These are phyloP conservation scores for Pythium plurisporium DNA, from an alignment of 352 stramenopile species.

Conservation along the genomic window DNA sequence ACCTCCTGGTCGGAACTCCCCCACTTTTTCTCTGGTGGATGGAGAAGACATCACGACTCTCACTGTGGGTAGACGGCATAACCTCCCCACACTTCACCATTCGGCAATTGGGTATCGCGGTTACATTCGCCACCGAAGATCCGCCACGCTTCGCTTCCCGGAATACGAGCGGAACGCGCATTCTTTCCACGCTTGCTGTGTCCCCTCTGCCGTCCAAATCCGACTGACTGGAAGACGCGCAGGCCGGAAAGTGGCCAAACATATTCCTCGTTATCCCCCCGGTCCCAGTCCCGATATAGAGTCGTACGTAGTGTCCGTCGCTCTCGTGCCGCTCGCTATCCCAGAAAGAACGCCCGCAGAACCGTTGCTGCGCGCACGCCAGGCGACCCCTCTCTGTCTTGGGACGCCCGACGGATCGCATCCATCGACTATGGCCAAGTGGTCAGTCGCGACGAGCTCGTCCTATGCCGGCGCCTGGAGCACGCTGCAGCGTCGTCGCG, in stretches of 20 bases:
- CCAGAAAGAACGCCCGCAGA: no score
- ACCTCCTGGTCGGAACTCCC: no score
- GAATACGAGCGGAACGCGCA: slow-evolving; percentile 16
- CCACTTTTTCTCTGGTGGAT: background rate
- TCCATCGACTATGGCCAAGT: slow-evolving; percentile 30
- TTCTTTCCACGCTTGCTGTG: slow-evolving; percentile 7
- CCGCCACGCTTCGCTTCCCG: background rate
- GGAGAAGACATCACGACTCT: background rate
- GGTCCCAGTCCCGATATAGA: no score
- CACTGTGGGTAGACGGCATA: no score
- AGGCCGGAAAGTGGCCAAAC: slow-evolving; percentile 3
- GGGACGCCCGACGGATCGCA: no score
- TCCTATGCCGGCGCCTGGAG: slow-evolving; percentile 12
- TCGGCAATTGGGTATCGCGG: no score
- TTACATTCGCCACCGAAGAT: slow-evolving; percentile 10
- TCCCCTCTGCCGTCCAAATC: slow-evolving; percentile 5
- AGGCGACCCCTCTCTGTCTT: no score
- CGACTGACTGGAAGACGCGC: no score
- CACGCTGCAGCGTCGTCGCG: slow-evolving; percentile 17
- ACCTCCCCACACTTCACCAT: no score
- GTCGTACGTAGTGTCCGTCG: no score
- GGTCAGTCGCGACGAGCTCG: slow-evolving; percentile 11
- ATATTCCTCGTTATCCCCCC: background rate
- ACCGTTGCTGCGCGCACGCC: no score
- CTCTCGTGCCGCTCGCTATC: no score